Base-by-base conservation (phyloP, 495 filamentous ascomycete genomes). In the Daldinia caldariorum region DNA sequence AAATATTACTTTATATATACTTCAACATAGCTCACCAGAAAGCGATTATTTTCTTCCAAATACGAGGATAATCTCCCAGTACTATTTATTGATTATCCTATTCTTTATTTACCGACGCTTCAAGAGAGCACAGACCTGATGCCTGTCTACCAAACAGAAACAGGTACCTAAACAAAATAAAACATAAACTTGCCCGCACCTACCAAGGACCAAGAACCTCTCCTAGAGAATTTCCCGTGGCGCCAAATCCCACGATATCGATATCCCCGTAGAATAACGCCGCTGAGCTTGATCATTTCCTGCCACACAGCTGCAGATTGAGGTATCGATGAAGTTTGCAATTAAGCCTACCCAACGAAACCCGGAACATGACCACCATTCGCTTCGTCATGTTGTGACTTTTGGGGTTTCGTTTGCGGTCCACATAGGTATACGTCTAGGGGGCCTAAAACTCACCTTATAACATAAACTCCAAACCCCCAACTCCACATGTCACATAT, bases 231-330 rank as follows among this genome's bases (percentile, higher is more conserved):
- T 47, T 20, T 18, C 41, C 43, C 43, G 6, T 10, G 18, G 43
- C 16, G 8, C 43, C 9, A 35, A 47, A 47, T 1, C 18, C 43
- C 20, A 22, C 9, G n/a, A 43, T 22, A 47, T 47, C 43, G 18
- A 47, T 47, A 47, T 47, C 16, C 20, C 43, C 16, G 9, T 47
- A 47, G 43, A 47, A 47, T 18, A 47, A 47, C n/a, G 7, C 43
- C 8, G 18, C 18, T 22, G 9, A 8, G 18, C 18, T 4, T 18
- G 43, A 22, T 22, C 41, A 18, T 45, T 8, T 45, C 10, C 2
- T 7, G 43, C 20, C 43, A 12, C 43, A 16, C 16, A 22, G 43
- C 9, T 22, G 18, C 10, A 47, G 9, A 20, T 47, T 47, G 12
- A 22, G 9, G 16, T 20, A 47, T 47, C 18, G 18, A 47, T 20